phyloP scores from a whole-genome alignment of 176 grass and related monocot genomes.

The Raddia guianensis region DNA sequence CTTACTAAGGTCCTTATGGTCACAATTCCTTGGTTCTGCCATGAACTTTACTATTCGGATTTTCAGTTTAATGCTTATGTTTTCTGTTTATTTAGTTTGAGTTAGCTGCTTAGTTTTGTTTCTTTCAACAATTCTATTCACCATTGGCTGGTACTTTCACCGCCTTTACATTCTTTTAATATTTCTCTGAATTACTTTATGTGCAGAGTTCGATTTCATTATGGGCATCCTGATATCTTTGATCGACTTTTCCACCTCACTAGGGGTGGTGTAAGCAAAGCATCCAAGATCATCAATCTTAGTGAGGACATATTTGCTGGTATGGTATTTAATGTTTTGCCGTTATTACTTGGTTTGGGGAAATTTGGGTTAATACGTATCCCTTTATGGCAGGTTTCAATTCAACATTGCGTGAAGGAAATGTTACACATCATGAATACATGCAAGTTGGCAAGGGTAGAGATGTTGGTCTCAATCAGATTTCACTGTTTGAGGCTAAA shows the following conservation, averaged over 20 bases:
- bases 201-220: conserved; percentile 86
- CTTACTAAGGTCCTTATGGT: conserved; percentile 8
- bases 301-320: conserved; percentile 99
- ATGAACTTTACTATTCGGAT: neutral
- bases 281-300: conserved; percentile 95
- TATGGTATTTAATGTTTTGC: conserved; percentile 26
- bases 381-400: conserved; percentile 71
- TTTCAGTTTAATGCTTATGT: conserved; percentile 6
- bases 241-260: conserved; percentile 95
- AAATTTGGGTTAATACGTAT: neutral
- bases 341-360: conserved; percentile 3
- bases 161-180: neutral
- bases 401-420: conserved; percentile 92
- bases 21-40: conserved; percentile 1
- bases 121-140: neutral
- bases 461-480: conserved; percentile 96
- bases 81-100: conserved; percentile 29
- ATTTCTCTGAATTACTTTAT: neutral
- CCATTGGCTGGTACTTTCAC: neutral
- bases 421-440: conserved; percentile 97
- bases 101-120: conserved; percentile 21
- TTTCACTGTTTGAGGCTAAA: conserved; percentile 93
- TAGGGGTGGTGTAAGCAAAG: conserved; percentile 94
- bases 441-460: conserved; percentile 99
- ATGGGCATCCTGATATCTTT: conserved; percentile 97